Evolutionary conservation across 208 protist genomes (phyloP), one percentile per base, ranked within the genome.

Genomic region (Leishmania braziliensis): DNA sequence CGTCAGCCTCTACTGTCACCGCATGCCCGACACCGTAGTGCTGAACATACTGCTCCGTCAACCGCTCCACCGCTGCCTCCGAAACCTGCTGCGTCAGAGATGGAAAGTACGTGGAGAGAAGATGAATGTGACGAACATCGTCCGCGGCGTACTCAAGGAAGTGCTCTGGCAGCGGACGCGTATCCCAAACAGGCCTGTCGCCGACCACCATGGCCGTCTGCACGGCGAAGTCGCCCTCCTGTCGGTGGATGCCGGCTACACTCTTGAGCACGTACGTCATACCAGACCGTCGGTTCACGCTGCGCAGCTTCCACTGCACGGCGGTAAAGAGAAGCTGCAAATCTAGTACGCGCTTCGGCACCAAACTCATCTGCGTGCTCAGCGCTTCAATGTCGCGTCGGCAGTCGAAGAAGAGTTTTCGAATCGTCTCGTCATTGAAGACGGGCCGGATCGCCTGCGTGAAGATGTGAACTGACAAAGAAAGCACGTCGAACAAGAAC

Each of bases 401-500:
- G 80, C 95, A 98, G 81, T 98, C 95, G 75, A 97, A 98, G 16
- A 96, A 93, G 36, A 94, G 84, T 84, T 95, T 98, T 50, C 82
- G 82, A 72, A 98, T 91, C 14, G 36, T 51, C 4, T 66, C 74
- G 56, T 92, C 81, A 26, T 75, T 53, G 14, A 96, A 77, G 4
- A 97, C 29, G 3, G 88, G 83, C 26, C 79, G 80, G 1, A 95
- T 39, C 16, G 65, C 79, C 2, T 86, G 77, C 18, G 80, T 71
- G 83, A 94, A 91, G 10, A 78, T 46, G 23, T 69, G 76, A 0
- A 82, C 58, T 0, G 86, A 88, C 0, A 98, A 87, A 5, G 89
- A 86, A n/a, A 97, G 84, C 3, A 97, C 90, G 78, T 98, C 95
- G 81, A 98, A 92, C 2, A 98, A 69, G 73, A 92, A 98, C 3